Base-by-base conservation (phyloP, 2,329 filamentous ascomycete species). In the Sporothrix mexicana region DNA sequence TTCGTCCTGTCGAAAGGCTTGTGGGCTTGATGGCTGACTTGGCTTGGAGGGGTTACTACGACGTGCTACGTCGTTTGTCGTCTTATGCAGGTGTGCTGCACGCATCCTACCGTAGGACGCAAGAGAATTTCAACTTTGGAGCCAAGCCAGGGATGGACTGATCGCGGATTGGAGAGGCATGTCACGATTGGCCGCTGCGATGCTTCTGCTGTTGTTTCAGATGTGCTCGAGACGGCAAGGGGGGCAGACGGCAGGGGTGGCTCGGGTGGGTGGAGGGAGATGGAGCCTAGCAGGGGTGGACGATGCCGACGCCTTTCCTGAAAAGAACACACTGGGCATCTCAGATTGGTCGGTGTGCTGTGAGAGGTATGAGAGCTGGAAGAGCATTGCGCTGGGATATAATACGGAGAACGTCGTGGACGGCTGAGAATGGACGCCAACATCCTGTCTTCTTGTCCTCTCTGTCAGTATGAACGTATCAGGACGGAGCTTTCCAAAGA, bases 191-290 rank as follows among this genome's bases (percentile, higher is more conserved):
- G 59, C 47, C n/a, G 59, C 17, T 53, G 45, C 15, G 57, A 53
- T 36, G 57, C 15, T 23, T 66, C 55, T 45, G n/a, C 59, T 53
- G 25, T 25, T 71, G 69, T 71, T 71, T 71, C 70, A 71, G 70
- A 71, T 66, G 47, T 71, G 25, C 70, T 66, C 47, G 55, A 71
- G 47, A 62, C 57, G 70, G 70, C 59, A 71, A 57, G 53, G 69
- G 69, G 55, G 43, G 68, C 36, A 66, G 41, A 20, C 69, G 43
- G 68, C 61, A 66, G 41, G 41, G 61, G 59, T 62, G 30, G 57
- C 12, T 53, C 51, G 23, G 51, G 51, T 20, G 61, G 59, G 36
- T n/a, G 17, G 59, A 12, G 41, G 30, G 43, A 20, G 55, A 12
- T 43, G 41, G 55, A 71, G 57, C 25, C 43, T 49, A 53, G 69